These are phyloP conservation scores for Paracoccidioides brasiliensis DNA, from an alignment of 2,329 filamentous ascomycete genomes.

Conservation along the genomic window DNA sequence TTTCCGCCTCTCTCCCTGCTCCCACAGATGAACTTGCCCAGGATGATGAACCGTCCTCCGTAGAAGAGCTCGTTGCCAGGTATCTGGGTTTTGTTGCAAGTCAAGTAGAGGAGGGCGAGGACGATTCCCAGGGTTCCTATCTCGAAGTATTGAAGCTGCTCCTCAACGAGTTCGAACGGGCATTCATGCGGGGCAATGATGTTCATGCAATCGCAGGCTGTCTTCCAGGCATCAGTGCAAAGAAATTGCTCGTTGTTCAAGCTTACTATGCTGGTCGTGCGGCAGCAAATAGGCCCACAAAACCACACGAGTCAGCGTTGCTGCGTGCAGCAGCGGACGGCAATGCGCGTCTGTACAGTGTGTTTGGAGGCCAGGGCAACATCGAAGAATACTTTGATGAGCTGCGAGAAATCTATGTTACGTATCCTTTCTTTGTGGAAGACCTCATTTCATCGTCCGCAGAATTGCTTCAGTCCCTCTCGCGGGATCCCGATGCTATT, in stretches of 20 bases:
- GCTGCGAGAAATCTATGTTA: conserved; percentile 77
- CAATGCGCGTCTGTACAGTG: conserved; percentile 74
- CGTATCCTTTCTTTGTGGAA: conserved; percentile 81
- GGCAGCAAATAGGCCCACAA: conserved; percentile 72
- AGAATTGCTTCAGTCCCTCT: conserved; percentile 72
- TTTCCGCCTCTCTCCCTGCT: conserved; percentile 69
- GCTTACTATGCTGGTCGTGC: conserved; percentile 85
- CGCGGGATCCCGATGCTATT: conserved; percentile 70
- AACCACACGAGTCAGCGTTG: conserved; percentile 84
- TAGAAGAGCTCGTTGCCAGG: conserved; percentile 79
- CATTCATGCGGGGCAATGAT: conserved; percentile 88
- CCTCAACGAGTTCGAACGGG: conserved; percentile 91
- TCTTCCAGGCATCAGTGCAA: conserved; percentile 78
- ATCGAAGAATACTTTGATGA: conserved; percentile 99
- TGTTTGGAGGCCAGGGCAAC: conserved; percentile 95
- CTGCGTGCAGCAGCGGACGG: conserved; percentile 77
- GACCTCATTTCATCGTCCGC: conserved; percentile 72
- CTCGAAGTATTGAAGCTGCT: conserved; percentile 85
- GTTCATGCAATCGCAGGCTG: conserved; percentile 78
- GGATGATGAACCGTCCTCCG: conserved; percentile 97
- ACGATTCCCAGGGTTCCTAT: conserved; percentile 76
- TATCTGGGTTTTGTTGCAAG: conserved; percentile 83
- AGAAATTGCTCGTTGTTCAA: conserved; percentile 80
- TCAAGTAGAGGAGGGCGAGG: conserved; percentile 86
- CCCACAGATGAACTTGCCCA: conserved; percentile 95